phyloP scores from a whole-genome alignment of 345 rosid species.

The Combretum micranthum region DNA sequence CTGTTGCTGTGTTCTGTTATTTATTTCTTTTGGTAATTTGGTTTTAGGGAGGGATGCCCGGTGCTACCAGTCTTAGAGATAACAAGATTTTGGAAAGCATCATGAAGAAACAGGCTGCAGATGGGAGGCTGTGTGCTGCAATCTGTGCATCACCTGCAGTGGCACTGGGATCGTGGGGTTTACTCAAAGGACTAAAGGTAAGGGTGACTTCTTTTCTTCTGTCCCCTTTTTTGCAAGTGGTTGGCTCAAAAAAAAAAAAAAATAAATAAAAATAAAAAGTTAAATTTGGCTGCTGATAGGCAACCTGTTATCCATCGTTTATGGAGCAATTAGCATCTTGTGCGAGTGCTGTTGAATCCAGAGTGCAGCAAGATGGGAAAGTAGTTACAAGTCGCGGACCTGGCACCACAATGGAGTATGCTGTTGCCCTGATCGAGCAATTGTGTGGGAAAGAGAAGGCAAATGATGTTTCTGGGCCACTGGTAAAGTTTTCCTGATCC shows the following conservation, averaged over 20 bases:
- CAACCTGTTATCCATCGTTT: conserved; percentile 77
- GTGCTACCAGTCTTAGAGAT: conserved; percentile 66
- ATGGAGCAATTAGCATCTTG: conserved; percentile 69
- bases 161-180: conserved; percentile 77
- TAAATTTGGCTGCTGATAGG: conserved; percentile 32
- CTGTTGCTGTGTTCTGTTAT: too few species aligned
- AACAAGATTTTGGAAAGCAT: conserved; percentile 54
- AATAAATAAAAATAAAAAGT: too few species aligned
- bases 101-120: conserved; percentile 69
- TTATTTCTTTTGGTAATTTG: too few species aligned
- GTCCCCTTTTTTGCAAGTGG: background rate
- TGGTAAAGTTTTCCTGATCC: conserved; percentile 35
- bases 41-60: conserved; percentile 93
- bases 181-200: conserved; percentile 78
- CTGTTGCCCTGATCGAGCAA: conserved; percentile 61
- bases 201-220: conserved; percentile 2
- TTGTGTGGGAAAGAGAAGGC: conserved; percentile 82
- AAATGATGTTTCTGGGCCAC: conserved; percentile 53
- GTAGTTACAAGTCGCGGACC: conserved; percentile 83
- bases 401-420: conserved; percentile 86
- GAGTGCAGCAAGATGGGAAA: conserved; percentile 73
- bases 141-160: conserved; percentile 88
- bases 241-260: background rate
- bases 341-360: conserved; percentile 68
- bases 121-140: conserved; percentile 73